A percentile compares a stretch with the other conserved stretches of the same genome.
These are phyloP conservation scores for Chrysoporthe austroafricana DNA, from an alignment of 2,329 filamentous ascomycete genomes.

Conservation along the genomic window DNA sequence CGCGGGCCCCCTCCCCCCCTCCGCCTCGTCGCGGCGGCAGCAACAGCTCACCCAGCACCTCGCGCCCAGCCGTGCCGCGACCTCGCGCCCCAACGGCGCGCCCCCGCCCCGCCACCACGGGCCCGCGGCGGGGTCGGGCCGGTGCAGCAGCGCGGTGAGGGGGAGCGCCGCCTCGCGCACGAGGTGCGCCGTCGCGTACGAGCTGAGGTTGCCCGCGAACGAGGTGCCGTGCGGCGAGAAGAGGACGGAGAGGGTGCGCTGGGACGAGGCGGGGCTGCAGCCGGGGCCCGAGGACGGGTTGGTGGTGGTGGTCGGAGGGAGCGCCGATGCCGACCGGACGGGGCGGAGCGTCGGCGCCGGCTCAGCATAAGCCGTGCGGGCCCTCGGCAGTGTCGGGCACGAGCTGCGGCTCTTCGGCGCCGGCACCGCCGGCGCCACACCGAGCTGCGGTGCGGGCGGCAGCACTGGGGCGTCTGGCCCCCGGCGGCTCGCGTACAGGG, in stretches of 20 bases:
- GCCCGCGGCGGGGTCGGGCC: constrained; percentile 62
- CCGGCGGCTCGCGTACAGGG: constrained; percentile 25
- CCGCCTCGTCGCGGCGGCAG: constrained; percentile 60
- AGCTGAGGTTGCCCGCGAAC: constrained; percentile 51
- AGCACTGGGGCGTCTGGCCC: background rate
- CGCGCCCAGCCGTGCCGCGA: constrained; percentile 57
- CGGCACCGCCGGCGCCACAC: constrained; percentile 36
- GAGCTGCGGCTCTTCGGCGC: constrained; percentile 36
- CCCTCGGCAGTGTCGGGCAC: constrained; percentile 14
- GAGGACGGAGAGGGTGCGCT: constrained; percentile 60
- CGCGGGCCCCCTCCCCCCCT: constrained; percentile 56
- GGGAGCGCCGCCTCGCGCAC: constrained; percentile 60
- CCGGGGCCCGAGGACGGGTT: constrained; percentile 25
- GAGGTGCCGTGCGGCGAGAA: constrained; percentile 68
- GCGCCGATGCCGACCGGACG: constrained; percentile 41
- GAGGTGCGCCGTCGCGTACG: constrained; percentile 62
- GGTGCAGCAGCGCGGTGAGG: constrained; percentile 66
- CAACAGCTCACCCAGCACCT: constrained; percentile 59
- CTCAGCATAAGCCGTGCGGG: background rate
- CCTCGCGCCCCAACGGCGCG: constrained; percentile 59
- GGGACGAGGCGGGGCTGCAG: constrained; percentile 35
- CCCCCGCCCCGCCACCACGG: constrained; percentile 63
- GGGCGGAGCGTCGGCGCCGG: constrained; percentile 37
- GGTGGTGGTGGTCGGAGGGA: constrained; percentile 29
- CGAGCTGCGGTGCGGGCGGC: no score